A percentile compares a stretch with the other conserved stretches of the same genome.
phyloP scores from a whole-genome alignment of 768 basidiomycete species.

The Serendipita sp. region DNA sequence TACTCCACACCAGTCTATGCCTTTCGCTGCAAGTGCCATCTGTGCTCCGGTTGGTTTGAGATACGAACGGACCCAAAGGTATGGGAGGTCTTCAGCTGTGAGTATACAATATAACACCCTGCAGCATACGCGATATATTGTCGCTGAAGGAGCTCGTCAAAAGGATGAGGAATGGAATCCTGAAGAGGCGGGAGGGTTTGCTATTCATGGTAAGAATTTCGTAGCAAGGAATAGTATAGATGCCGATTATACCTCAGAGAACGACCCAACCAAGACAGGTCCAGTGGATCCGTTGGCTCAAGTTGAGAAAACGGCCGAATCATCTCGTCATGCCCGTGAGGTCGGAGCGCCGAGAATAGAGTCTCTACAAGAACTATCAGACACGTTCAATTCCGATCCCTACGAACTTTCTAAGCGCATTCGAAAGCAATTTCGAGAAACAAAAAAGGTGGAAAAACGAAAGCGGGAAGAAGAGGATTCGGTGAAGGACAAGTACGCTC shows the following conservation, averaged over 20 bases:
- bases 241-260: conserved; percentile 31
- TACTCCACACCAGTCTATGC: conserved; percentile 88
- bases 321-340: conserved; percentile 53
- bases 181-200: conserved; percentile 86
- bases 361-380: conserved; percentile 58
- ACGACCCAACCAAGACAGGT: conserved; percentile 38
- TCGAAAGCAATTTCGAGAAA: conserved; percentile 69
- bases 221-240: conserved; percentile 10
- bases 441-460: conserved; percentile 64
- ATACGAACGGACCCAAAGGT: conserved; percentile 97
- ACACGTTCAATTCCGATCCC: conserved; percentile 72
- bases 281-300: conserved; percentile 74
- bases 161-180: conserved; percentile 97
- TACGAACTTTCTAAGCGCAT: conserved; percentile 60
- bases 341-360: conserved; percentile 71
- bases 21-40: conserved; percentile 95
- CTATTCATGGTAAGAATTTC: conserved; percentile 49
- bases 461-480: conserved; percentile 54
- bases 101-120: not conserved
- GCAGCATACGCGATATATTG: conserved; percentile 91
- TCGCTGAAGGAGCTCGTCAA: conserved; percentile 78
- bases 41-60: conserved; percentile 95
- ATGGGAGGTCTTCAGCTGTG: conserved; percentile 11
- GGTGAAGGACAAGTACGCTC: conserved; percentile 58
- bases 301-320: conserved; percentile 75